Conservation (phyloP, 768 basidiomycete species). For the Suillus occidentalis region DNA sequence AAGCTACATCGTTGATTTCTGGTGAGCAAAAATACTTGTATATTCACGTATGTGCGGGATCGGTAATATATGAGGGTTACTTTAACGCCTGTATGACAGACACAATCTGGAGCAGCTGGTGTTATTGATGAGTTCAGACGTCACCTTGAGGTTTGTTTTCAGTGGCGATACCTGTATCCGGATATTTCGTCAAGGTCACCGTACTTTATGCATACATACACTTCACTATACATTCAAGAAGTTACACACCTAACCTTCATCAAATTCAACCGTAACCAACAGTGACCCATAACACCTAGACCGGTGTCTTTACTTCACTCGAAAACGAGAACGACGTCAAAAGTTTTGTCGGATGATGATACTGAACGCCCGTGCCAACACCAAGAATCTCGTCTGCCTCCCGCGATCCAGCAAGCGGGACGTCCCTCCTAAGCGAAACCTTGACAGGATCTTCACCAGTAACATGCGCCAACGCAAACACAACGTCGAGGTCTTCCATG, state of each 20-base stretch:
- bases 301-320: not conserved
- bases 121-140: too few species aligned
- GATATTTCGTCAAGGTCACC: not conserved
- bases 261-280: not conserved
- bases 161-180: too few species aligned
- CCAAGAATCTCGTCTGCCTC: slow-evolving; percentile 38
- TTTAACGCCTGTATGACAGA: too few species aligned
- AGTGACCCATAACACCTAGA: not conserved
- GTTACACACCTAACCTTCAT: not conserved
- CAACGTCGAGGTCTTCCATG: slow-evolving; percentile 32
- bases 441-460: slow-evolving; percentile 34
- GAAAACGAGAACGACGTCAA: not conserved
- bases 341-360: not conserved
- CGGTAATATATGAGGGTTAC: too few species aligned
- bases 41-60: too few species aligned
- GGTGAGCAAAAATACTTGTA: too few species aligned
- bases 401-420: slow-evolving; percentile 33
- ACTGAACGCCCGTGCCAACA: slow-evolving; percentile 11
- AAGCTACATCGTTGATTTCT: too few species aligned
- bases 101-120: too few species aligned
- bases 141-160: too few species aligned
- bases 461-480: slow-evolving; percentile 35
- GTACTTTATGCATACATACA: not conserved
- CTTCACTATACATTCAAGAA: not conserved
- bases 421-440: slow-evolving; percentile 33